A percentile compares a stretch with the other conserved stretches of the same genome.
phyloP scores from a whole-genome alignment of 192 early-diverging fungal genomes.

The Gaertneriomyces semiglobifer region DNA sequence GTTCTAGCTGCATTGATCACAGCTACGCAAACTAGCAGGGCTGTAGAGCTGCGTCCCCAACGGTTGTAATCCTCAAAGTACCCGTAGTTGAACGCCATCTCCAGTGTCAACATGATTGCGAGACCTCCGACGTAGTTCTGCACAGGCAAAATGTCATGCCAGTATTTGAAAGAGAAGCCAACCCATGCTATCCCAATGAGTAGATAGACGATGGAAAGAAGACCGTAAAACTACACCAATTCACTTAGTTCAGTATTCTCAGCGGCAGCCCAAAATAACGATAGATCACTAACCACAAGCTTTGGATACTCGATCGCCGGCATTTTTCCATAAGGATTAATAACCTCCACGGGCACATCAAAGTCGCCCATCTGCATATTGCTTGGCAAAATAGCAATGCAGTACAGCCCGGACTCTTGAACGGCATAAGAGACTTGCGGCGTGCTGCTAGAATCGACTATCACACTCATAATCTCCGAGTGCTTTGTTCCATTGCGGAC shows the following conservation, averaged over 20 bases:
- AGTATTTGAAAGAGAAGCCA: conserved; percentile 69
- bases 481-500: conserved; percentile 25
- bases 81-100: conserved; percentile 88
- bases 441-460: conserved; percentile 18
- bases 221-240: conserved; percentile 66
- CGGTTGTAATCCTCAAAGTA: conserved; percentile 48
- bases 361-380: conserved; percentile 28
- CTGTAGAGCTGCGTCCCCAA: conserved; percentile 37
- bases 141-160: conserved; percentile 85
- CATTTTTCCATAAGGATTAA: conserved; percentile 78
- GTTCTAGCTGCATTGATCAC: conserved; percentile 85
- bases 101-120: conserved; percentile 79
- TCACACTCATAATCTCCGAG: conserved; percentile 29
- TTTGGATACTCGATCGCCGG: conserved; percentile 88
- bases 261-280: conserved; percentile 11
- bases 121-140: conserved; percentile 88
- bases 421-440: conserved; percentile 59
- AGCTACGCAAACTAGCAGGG: conserved; percentile 70
- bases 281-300: conserved; percentile 40
- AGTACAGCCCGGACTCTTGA: conserved; percentile 81
- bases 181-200: conserved; percentile 75
- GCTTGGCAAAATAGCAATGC: conserved; percentile 54
- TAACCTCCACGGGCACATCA: conserved; percentile 61
- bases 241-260: neutral
- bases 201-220: conserved; percentile 70